Conservation (phyloP, 306 rosid genomes). For the Cucumis sativus region Cucumber_9930_V3 NC_026655.2:17645501-17646000, state of each 20-base stretch:
- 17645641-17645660: not conserved
- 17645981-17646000: not conserved
- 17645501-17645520: too few species aligned
- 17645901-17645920: not conserved
- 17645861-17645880: not conserved
- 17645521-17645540: not conserved
- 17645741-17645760: not conserved
- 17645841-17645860: not conserved
- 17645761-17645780: constrained; percentile 5
- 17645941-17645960: not conserved
- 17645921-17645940: not conserved
- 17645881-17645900: not conserved
- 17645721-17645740: not conserved
- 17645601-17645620: not conserved
- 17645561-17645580: constrained; percentile 34
- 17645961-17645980: not conserved
- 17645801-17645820: constrained; percentile 4
- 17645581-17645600: not conserved
- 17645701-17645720: constrained; percentile 1
- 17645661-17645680: not conserved
- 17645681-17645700: not conserved
- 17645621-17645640: not conserved
- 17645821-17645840: not conserved
- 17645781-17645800: not conserved
- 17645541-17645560: constrained; percentile 35